Evolutionary conservation across 805 yeast genomes (phyloP), one percentile per base, ranked within the genome.

Genomic region (Candida multigemmis): DNA sequence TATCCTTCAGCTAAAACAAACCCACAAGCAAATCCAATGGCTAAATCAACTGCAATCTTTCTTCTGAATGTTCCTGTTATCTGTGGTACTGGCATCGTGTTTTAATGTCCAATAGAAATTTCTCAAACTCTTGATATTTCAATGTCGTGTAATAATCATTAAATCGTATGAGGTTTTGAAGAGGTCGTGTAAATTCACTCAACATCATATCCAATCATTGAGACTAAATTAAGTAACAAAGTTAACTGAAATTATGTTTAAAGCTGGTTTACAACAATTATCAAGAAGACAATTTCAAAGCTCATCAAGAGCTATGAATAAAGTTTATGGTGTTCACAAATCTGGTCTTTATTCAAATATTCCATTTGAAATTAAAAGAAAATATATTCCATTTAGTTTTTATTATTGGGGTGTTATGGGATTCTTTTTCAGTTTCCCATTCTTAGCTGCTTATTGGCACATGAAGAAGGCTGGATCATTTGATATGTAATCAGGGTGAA

Each of bases 311-410:
- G 36, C 40, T 25, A 37, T 51, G 50, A 50, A 44, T 43, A 48
- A 47, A 27, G 38, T 56, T 24, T 57, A 41, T 40, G 67, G 67
- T 23, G 30, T 57, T 23, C 66, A 67, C 26, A 48, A 54, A 40
- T 38, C 39, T 29, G 96, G 96, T 50, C 77, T 78, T 25, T 91
- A 91, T 77, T 67, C 80, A 48, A 89, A 91, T 74, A 52, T 89
- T 38, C 98, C 98, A 41, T 91, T 89, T 76, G 75, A 75, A 71
- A 94, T 89, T 38, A 86, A 85, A 72, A 86, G 94, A 72, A 81
- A 76, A 66, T 37, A 28, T 23, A 71, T 89, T 40, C 97, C 96
- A 42, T 86, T 71, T 56, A 83, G 77, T 41, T 64, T 85, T 28
- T 69, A 79, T 41, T 94, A 80, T 68, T 79, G 82, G 69, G 74